Percentiles rank a stretch among this genome's conserved stretches.
phyloP scores from a whole-genome alignment of 2,329 filamentous ascomycete species.

The Ophiocordyceps camponoti-leonardi region DNA sequence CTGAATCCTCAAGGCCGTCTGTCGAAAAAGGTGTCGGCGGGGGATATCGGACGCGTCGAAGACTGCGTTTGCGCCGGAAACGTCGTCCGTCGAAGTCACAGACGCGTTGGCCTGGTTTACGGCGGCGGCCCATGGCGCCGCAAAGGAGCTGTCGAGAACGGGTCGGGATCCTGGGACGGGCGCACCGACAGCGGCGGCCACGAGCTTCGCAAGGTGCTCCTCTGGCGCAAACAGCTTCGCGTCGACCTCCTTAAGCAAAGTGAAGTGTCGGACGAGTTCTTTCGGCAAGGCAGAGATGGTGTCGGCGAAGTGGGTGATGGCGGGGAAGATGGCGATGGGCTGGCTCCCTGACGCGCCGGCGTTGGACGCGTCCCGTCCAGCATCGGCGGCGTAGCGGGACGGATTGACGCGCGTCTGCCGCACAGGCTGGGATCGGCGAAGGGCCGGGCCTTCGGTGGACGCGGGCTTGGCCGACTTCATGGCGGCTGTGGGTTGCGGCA shows the following conservation, averaged over 20 bases:
- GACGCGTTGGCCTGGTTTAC: constrained; percentile 18
- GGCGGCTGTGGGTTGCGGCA: constrained; percentile 4
- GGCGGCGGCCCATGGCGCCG: constrained; percentile 4
- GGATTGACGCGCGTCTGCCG: constrained; percentile 51
- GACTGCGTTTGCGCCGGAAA: constrained; percentile 20
- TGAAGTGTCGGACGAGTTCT: constrained; percentile 91
- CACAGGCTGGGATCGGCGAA: constrained; percentile 44
- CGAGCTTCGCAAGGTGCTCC: constrained; percentile 60
- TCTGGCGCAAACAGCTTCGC: constrained; percentile 87
- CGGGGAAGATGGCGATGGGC: constrained; percentile 50
- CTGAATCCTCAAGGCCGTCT: constrained; percentile 60
- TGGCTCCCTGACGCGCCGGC: constrained; percentile 30
- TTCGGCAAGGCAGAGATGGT: constrained; percentile 82
- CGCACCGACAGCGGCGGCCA: constrained; percentile 43
- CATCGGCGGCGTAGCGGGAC: constrained; percentile 24
- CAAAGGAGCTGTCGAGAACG: constrained; percentile 17
- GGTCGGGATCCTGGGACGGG: constrained; percentile 27
- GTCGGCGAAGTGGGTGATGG: constrained; percentile 66
- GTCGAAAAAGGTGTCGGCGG: constrained; percentile 58
- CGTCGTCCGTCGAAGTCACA: constrained; percentile 23
- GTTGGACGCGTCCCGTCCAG: constrained; percentile 26
- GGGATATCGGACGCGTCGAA: constrained; percentile 42
- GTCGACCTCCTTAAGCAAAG: constrained; percentile 91
- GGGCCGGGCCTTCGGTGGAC: constrained; percentile 24
- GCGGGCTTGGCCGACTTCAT: constrained; percentile 40